Percentiles rank a stretch among this genome's conserved stretches.
Evolutionary conservation across 257 asterid species (phyloP).

Genomic region (Plantago elongata): DNA sequence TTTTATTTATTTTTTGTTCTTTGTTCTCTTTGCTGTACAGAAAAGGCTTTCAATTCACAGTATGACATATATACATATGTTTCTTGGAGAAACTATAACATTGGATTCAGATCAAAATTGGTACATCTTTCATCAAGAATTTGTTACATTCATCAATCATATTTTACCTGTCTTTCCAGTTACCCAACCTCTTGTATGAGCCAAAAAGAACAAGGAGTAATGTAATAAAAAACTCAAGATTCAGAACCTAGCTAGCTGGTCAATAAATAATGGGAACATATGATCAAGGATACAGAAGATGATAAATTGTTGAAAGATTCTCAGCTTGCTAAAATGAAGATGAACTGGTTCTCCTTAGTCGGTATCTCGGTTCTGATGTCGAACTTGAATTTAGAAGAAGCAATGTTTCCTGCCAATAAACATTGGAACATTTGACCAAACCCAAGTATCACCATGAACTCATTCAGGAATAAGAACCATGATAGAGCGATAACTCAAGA

Average conservation of each 20-base stretch:
- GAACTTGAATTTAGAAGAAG: constrained; percentile 19
- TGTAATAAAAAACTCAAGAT: not conserved
- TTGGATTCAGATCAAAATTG: too few relatives aligned
- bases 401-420: constrained; percentile 25
- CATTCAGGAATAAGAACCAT: too few relatives aligned
- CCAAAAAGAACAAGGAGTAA: not conserved
- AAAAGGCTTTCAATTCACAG: too few relatives aligned
- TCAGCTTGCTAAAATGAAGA: constrained; percentile 12
- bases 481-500: too few relatives aligned
- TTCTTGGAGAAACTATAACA: too few relatives aligned
- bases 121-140: too few relatives aligned
- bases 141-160: too few relatives aligned
- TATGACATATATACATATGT: too few relatives aligned
- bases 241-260: not conserved
- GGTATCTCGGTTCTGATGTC: constrained; percentile 22
- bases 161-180: constrained; percentile 3
- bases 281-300: not conserved
- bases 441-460: not conserved
- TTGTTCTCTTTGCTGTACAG: too few relatives aligned
- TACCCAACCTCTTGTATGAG: constrained; percentile 9
- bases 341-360: constrained; percentile 37
- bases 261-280: not conserved
- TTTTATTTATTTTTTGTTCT: too few relatives aligned
- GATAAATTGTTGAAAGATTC: not conserved
- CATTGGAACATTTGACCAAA: not conserved